These are phyloP conservation scores for Abrus precatorius DNA, from an alignment of 306 rosid genomes.

Conservation along the genomic window DNA sequence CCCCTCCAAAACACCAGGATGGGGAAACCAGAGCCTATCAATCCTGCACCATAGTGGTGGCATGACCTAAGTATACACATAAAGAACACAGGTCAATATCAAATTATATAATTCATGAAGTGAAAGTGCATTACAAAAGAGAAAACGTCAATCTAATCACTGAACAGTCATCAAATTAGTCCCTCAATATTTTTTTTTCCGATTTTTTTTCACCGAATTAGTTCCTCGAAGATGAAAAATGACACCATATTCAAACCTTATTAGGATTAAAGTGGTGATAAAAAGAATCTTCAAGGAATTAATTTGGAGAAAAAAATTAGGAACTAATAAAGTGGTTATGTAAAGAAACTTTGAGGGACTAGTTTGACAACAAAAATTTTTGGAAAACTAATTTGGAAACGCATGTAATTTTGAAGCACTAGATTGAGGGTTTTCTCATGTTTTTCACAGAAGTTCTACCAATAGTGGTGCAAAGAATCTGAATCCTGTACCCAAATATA, in stretches of 20 bases:
- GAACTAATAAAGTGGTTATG: neutral
- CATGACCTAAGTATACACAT: constrained; percentile 75
- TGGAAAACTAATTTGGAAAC: neutral
- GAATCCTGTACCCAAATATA: neutral
- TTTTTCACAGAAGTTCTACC: neutral
- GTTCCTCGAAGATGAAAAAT: neutral
- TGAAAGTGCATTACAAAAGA: constrained; percentile 42
- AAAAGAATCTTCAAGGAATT: neutral
- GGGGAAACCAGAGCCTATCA: constrained; percentile 98
- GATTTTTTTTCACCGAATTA: neutral
- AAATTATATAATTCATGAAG: constrained; percentile 42
- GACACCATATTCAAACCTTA: neutral
- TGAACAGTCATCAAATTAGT: neutral
- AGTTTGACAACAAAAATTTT: neutral
- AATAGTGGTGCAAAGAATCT: neutral
- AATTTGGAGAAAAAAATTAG: neutral
- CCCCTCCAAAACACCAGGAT: constrained; percentile 93
- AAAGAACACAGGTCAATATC: constrained; percentile 42
- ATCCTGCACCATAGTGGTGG: constrained; percentile 99
- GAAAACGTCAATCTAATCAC: constrained; percentile 10
- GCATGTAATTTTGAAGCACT: neutral
- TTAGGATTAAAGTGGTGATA: neutral
- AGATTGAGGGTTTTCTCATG: neutral
- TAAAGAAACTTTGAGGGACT: too few relatives aligned
- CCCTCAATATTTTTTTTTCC: neutral